A percentile compares a stretch with the other conserved stretches of the same genome.
Evolutionary conservation across 23 red algal species (phyloP).

Genomic region (Gracilaria caudata): DNA sequence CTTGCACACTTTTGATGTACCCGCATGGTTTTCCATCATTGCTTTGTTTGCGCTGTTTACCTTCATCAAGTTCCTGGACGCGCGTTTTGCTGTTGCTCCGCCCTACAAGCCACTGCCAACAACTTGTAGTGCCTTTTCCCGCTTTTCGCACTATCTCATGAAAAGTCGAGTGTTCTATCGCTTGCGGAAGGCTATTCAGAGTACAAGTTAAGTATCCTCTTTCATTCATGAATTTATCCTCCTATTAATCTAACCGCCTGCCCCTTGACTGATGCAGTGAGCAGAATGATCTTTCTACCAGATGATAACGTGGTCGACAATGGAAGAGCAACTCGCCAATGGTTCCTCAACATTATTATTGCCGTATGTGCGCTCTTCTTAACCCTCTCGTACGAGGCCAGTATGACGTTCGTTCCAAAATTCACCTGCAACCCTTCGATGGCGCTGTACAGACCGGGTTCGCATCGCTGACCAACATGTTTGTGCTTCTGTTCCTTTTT

Average conservation of each 20-base stretch:
- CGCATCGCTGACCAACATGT: too few species aligned
- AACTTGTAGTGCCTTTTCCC: not conserved
- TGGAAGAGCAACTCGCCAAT: slow-evolving; percentile 3
- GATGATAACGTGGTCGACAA: not conserved
- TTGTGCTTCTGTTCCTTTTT: too few species aligned
- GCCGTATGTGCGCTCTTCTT: slow-evolving; percentile 38
- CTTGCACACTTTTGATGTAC: not conserved
- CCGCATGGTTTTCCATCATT: slow-evolving; percentile 18
- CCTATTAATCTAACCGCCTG: too few species aligned
- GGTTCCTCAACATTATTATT: slow-evolving; percentile 56
- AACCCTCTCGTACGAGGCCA: slow-evolving; percentile 8
- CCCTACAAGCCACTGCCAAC: not conserved
- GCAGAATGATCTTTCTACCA: not conserved
- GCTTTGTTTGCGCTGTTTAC: not conserved
- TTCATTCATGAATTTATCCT: too few species aligned
- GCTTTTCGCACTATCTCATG: not conserved
- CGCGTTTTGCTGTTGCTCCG: slow-evolving; percentile 2
- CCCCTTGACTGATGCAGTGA: not conserved
- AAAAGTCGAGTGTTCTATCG: not conserved
- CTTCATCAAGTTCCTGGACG: slow-evolving; percentile 36
- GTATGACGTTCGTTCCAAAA: slow-evolving; percentile 11
- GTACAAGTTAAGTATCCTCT: not conserved
- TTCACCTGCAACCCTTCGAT: not conserved
- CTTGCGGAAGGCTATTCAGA: slow-evolving; percentile 36
- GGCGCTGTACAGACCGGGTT: not conserved